Conservation (phyloP, 768 basidiomycete genomes). For the Naganishia randhawae region DNA sequence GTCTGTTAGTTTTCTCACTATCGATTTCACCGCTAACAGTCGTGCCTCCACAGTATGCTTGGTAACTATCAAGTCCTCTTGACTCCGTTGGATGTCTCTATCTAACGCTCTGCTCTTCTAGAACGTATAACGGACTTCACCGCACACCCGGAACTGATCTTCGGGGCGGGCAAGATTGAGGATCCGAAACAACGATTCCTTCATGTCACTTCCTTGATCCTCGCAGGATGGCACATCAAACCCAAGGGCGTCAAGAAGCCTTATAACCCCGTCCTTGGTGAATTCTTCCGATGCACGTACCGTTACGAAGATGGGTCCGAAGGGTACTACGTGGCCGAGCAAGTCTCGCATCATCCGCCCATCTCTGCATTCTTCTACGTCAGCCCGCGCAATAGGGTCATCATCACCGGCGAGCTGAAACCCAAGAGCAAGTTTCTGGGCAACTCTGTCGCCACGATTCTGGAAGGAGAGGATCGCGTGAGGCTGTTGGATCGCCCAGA, state of each 20-base stretch:
- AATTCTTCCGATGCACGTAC: slow-evolving; percentile 95
- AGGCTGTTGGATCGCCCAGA: slow-evolving; percentile 74
- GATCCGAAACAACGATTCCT: slow-evolving; percentile 88
- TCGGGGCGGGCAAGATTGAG: slow-evolving; percentile 71
- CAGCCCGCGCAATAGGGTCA: slow-evolving; percentile 80
- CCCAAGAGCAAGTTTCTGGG: slow-evolving; percentile 90
- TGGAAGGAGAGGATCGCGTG: slow-evolving; percentile 94
- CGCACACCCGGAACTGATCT: slow-evolving; percentile 94
- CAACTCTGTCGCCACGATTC: slow-evolving; percentile 89
- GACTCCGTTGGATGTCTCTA: background rate
- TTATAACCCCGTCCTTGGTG: slow-evolving; percentile 96
- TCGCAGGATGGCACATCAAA: slow-evolving; percentile 94
- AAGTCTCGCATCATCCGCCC: slow-evolving; percentile 90
- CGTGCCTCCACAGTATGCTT: background rate
- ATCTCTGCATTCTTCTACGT: slow-evolving; percentile 89
- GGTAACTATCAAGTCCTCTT: background rate
- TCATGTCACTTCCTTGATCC: slow-evolving; percentile 67
- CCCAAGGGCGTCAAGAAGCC: slow-evolving; percentile 98
- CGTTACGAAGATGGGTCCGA: slow-evolving; percentile 86
- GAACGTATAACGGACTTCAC: slow-evolving; percentile 99
- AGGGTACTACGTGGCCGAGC: slow-evolving; percentile 91
- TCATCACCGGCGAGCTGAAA: slow-evolving; percentile 84
- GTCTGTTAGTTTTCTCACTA: background rate
- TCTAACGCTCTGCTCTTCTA: slow-evolving; percentile 64
- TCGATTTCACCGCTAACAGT: background rate